These are phyloP conservation scores for Margaritispora aquatica DNA, from an alignment of 495 filamentous ascomycete species.

Conservation along the genomic window DNA sequence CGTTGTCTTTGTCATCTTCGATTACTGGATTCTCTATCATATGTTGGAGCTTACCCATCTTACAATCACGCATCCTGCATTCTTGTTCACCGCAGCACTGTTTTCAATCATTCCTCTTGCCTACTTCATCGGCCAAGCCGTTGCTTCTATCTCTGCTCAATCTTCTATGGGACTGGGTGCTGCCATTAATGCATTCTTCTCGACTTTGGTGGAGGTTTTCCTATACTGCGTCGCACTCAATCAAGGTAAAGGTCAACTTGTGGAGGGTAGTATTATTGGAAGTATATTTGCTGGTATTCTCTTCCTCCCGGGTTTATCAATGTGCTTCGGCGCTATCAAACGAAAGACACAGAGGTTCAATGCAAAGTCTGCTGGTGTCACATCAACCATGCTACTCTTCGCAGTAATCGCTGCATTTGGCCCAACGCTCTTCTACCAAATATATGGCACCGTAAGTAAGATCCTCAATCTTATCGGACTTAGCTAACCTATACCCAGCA, in stretches of 20 bases:
- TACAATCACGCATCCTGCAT: constrained; percentile 68
- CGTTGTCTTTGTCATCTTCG: constrained; percentile 86
- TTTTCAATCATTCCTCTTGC: constrained; percentile 95
- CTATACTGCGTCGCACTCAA: constrained; percentile 93
- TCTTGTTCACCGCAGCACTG: constrained; percentile 79
- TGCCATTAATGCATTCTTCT: constrained; percentile 98
- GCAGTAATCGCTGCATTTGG: constrained; percentile 96
- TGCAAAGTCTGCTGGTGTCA: constrained; percentile 92
- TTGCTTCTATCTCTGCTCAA: constrained; percentile 98
- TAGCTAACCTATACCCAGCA: constrained; percentile 52
- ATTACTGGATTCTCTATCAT: constrained; percentile 72
- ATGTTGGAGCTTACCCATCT: constrained; percentile 56
- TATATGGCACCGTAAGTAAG: constrained; percentile 81
- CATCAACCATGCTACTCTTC: constrained; percentile 97
- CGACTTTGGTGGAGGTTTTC: constrained; percentile 97
- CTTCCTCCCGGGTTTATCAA: constrained; percentile 93
- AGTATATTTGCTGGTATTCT: constrained; percentile 97
- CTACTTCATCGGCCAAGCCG: constrained; percentile 98
- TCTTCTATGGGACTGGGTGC: constrained; percentile 99
- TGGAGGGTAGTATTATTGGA: constrained; percentile 94
- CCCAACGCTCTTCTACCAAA: constrained; percentile 97
- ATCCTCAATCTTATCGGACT: not conserved
- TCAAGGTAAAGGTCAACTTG: constrained; percentile 85
- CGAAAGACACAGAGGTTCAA: constrained; percentile 99
- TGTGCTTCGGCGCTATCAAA: constrained; percentile 98